phyloP scores from a whole-genome alignment of 805 yeast species.

The Lipomyces lipofer region DNA sequence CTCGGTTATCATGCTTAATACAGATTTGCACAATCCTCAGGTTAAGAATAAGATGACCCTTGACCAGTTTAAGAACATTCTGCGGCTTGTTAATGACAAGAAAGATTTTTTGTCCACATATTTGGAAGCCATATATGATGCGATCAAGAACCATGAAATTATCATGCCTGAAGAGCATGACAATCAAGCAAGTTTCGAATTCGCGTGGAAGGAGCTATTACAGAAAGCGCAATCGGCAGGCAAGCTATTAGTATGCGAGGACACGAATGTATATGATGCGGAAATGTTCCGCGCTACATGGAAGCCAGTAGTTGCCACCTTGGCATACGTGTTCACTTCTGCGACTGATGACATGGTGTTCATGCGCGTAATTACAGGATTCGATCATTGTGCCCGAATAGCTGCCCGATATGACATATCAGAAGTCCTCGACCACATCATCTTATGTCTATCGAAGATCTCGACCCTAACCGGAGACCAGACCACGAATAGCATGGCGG shows the following conservation, averaged over 20 bases:
- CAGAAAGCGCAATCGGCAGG: constrained; percentile 34
- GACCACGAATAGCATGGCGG: constrained; percentile 31
- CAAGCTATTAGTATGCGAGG: constrained; percentile 17
- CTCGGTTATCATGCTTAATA: constrained; percentile 88
- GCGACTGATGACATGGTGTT: constrained; percentile 90
- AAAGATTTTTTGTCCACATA: constrained; percentile 86
- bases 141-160: constrained; percentile 83
- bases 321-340: constrained; percentile 76
- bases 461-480: constrained; percentile 58
- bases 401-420: constrained; percentile 64
- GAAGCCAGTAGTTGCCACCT: constrained; percentile 64
- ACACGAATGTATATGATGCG: constrained; percentile 58
- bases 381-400: constrained; percentile 80
- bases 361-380: constrained; percentile 79
- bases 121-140: constrained; percentile 71
- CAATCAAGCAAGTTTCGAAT: constrained; percentile 89
- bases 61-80: constrained; percentile 74
- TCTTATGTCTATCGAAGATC: constrained; percentile 65
- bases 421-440: constrained; percentile 61
- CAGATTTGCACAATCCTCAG: constrained; percentile 89
- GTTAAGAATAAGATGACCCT: constrained; percentile 86
- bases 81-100: constrained; percentile 72
- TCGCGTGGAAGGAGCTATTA: constrained; percentile 48
- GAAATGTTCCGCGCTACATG: constrained; percentile 67
- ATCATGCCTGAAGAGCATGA: constrained; percentile 98